A percentile compares a stretch with the other conserved stretches of the same genome.
Evolutionary conservation across 2,329 filamentous ascomycete species (phyloP).

Genomic region (Alternaria alternata): DNA sequence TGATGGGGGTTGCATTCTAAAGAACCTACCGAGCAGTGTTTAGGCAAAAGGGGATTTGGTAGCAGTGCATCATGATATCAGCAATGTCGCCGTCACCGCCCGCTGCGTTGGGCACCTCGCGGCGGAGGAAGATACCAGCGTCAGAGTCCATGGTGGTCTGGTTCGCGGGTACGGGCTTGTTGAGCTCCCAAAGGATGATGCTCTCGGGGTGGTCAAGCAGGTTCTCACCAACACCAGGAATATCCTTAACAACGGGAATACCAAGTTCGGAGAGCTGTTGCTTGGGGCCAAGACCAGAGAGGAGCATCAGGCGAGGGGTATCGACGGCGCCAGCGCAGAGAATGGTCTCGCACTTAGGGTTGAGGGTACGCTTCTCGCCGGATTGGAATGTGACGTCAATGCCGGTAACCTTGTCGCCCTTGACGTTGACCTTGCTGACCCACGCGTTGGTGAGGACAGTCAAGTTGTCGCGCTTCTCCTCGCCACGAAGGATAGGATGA

Average conservation of each 20-base stretch:
- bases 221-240: slow-evolving; percentile 71
- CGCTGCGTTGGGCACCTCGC: slow-evolving; percentile 74
- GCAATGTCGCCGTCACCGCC: slow-evolving; percentile 76
- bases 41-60: slow-evolving; percentile 90
- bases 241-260: slow-evolving; percentile 65
- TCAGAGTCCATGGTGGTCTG: slow-evolving; percentile 93
- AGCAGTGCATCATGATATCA: slow-evolving; percentile 96
- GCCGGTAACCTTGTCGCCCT: slow-evolving; percentile 74
- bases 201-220: slow-evolving; percentile 70
- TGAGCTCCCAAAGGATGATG: slow-evolving; percentile 80
- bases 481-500: slow-evolving; percentile 84
- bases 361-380: slow-evolving; percentile 63
- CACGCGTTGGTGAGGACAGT: slow-evolving; percentile 87
- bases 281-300: slow-evolving; percentile 60
- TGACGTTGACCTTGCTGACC: slow-evolving; percentile 82
- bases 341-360: slow-evolving; percentile 77
- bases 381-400: slow-evolving; percentile 73
- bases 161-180: slow-evolving; percentile 76
- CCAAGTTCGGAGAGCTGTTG: slow-evolving; percentile 56
- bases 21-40: slow-evolving; percentile 72
- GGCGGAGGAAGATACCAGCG: slow-evolving; percentile 85
- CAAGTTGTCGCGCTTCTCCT: slow-evolving; percentile 83
- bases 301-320: slow-evolving; percentile 72
- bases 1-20: not conserved
- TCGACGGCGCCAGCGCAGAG: slow-evolving; percentile 83